Base-by-base conservation (phyloP, 257 asterid species). In the Thymus mandschuricus region DNA sequence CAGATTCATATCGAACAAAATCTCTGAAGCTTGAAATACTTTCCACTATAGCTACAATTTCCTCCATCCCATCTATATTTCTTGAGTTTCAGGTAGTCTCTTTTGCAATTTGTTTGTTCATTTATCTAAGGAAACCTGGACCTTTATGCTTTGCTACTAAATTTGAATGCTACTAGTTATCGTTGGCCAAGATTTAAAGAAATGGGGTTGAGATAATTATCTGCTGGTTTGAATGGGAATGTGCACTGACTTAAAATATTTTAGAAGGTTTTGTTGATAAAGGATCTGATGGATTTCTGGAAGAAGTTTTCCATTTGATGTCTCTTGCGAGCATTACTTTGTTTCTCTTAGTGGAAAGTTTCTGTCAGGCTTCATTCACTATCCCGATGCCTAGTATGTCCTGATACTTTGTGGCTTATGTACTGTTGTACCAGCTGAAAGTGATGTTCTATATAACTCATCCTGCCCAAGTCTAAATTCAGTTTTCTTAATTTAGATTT, bases 21-120 rank as follows among this genome's bases (percentile, higher is more conserved):
- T 77, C 88, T 58, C 78, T 95, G 87, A 95, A 95, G 89, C 97
- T 95, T 29, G 99, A 89, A 80, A 92, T 95, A 79, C 88, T 95
- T 60, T 91, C 98, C 64, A 77, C 88, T 35, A 83, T 95, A 72
- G 99, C 88, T 41, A 83, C 97, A 63, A 81, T 80, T 45, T 79
- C 93, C 12, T 88, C 99, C n/a, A 82, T 92, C 68, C 75, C 92
- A 70, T 80, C 88, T 60, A 85, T 95, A 78, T 88, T 95, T 66
- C 79, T 88, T 67, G 99, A 95, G 89, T 92, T 95, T 84, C 97
- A 89, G 99, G 99, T 95, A 82, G 68, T 75, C 67, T 38, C 40
- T 27, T 51, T 41, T 46, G 12, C 67, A 45, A 57, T 63, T 80
- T 64, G 38, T 41, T 41, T 68, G 10, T 58, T 41, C 51, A 51